These are phyloP conservation scores for Pleurotus sapidus DNA, from an alignment of 768 basidiomycete genomes.

Conservation along the genomic window DNA sequence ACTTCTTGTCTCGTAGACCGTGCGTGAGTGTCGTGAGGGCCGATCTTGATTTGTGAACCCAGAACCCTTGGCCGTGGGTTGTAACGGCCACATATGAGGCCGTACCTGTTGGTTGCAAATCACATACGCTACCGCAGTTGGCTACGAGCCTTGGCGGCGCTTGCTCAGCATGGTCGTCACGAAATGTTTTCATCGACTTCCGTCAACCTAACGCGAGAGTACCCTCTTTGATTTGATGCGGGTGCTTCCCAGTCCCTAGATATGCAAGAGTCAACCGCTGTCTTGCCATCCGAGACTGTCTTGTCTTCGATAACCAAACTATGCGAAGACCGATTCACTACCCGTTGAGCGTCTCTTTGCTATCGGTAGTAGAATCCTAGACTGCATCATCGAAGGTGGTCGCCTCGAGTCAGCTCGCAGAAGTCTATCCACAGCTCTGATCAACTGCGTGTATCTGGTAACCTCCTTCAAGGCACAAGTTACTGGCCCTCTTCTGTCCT, in stretches of 20 bases:
- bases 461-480: slow-evolving; percentile 23
- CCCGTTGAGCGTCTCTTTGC: slow-evolving; percentile 78
- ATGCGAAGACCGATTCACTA: slow-evolving; percentile 70
- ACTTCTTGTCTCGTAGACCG: too few species aligned
- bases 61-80: too few species aligned
- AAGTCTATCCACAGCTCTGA: slow-evolving; percentile 88
- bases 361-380: slow-evolving; percentile 70
- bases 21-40: too few species aligned
- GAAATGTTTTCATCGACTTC: slow-evolving; percentile 82
- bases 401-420: slow-evolving; percentile 86
- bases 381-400: slow-evolving; percentile 73
- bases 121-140: too few species aligned
- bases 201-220: slow-evolving; percentile 79
- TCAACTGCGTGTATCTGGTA: slow-evolving; percentile 88
- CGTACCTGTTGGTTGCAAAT: too few species aligned
- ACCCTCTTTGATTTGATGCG: slow-evolving; percentile 90
- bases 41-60: too few species aligned
- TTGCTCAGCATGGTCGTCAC: slow-evolving; percentile 82
- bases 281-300: slow-evolving; percentile 81
- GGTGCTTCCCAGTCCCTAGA: slow-evolving; percentile 68
- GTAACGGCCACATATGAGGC: too few species aligned
- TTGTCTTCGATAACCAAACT: slow-evolving; percentile 84
- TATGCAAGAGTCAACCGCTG: slow-evolving; percentile 67
- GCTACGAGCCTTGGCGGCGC: slow-evolving; percentile 80
- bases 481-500: background rate